These are phyloP conservation scores for Dalbergia cochinchinensis DNA, from an alignment of 306 rosid genomes.

Conservation along the genomic window DNA sequence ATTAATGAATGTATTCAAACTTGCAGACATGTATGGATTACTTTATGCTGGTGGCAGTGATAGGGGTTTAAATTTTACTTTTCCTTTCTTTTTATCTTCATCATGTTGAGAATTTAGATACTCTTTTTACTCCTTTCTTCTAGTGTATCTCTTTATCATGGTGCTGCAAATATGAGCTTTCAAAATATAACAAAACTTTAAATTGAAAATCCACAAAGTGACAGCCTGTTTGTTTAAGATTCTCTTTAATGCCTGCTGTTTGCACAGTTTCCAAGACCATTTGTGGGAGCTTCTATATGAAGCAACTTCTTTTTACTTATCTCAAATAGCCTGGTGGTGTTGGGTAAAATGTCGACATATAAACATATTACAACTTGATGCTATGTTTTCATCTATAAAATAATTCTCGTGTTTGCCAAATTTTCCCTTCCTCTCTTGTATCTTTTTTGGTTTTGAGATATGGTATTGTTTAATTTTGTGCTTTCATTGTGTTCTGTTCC, in stretches of 20 bases:
- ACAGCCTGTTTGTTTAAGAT: neutral
- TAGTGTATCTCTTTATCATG: slow-evolving; percentile 6
- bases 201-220: neutral
- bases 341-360: neutral
- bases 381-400: slow-evolving; percentile 4
- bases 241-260: neutral
- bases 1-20: slow-evolving; percentile 15
- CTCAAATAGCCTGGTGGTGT: neutral
- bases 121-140: slow-evolving; percentile 13
- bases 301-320: slow-evolving; percentile 5
- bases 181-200: neutral
- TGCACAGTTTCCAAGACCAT: neutral
- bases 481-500: neutral
- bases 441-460: neutral
- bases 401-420: slow-evolving; percentile 1
- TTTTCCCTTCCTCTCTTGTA: neutral
- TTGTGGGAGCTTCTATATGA: slow-evolving; percentile 21
- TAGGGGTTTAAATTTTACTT: neutral
- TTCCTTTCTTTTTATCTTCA: neutral
- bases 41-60: neutral
- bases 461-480: slow-evolving; percentile 15
- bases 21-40: neutral
- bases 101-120: neutral
- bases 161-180: neutral
- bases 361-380: neutral